phyloP scores from a whole-genome alignment of 768 basidiomycete genomes.

The Tremella mesenterica region DNA sequence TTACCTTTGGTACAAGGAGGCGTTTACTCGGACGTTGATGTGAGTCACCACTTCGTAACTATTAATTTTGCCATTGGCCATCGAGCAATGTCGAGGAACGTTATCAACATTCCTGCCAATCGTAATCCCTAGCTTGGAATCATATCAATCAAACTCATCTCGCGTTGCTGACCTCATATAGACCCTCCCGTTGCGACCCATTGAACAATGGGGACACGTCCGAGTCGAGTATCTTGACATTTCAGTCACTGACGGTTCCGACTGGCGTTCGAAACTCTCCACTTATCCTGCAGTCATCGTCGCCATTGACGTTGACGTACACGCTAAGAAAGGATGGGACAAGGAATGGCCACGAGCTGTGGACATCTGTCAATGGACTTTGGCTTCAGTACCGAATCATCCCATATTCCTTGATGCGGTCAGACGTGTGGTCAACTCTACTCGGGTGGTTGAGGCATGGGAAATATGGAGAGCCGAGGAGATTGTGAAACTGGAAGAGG shows the following conservation, averaged over 20 bases:
- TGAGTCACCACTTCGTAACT: constrained; percentile 29
- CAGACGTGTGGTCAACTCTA: constrained; percentile 30
- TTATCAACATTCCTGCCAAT: too few species aligned
- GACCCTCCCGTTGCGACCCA: constrained; percentile 28
- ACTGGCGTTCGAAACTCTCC: constrained; percentile 15
- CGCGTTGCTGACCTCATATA: too few species aligned
- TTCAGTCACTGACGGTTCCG: constrained; percentile 16
- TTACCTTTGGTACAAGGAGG: constrained; percentile 32
- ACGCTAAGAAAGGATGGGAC: constrained; percentile 13
- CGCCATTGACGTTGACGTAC: constrained; percentile 33
- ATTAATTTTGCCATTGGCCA: too few species aligned
- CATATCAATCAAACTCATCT: background rate
- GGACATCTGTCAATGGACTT: constrained; percentile 42
- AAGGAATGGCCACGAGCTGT: constrained; percentile 26
- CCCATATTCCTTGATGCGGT: constrained; percentile 41
- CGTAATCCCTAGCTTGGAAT: background rate
- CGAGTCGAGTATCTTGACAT: constrained; percentile 26
- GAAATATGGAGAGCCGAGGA: constrained; percentile 10
- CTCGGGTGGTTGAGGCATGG: constrained; percentile 23
- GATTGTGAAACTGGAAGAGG: constrained; percentile 6
- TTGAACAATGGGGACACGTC: constrained; percentile 30
- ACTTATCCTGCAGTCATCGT: constrained; percentile 29
- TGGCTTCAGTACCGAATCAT: constrained; percentile 35
- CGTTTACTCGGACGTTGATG: constrained; percentile 39
- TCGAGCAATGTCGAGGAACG: too few species aligned